Evolutionary conservation across 768 basidiomycete species (phyloP).

Genomic region (Rickenella mellea): DNA sequence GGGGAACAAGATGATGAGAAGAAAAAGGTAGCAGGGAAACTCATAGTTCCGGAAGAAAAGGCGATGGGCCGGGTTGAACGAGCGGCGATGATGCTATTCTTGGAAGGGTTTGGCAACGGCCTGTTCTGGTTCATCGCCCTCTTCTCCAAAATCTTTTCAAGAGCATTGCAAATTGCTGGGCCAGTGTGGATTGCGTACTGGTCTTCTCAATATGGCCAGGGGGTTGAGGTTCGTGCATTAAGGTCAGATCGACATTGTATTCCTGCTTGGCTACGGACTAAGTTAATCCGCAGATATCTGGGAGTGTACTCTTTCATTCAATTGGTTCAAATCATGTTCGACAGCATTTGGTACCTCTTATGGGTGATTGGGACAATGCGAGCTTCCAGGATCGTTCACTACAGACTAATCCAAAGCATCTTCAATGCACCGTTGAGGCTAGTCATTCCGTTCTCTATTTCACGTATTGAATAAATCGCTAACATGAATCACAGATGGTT

Average conservation of each 20-base stretch:
- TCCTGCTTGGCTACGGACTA: background rate
- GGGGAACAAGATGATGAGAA: constrained; percentile 6
- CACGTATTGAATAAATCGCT: background rate
- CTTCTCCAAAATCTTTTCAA: no score
- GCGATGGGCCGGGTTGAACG: constrained; percentile 49
- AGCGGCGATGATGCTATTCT: constrained; percentile 17
- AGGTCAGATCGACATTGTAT: constrained; percentile 3
- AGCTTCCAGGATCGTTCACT: constrained; percentile 23
- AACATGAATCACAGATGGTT: constrained; percentile 28
- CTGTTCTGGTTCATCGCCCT: no score
- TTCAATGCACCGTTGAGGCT: background rate
- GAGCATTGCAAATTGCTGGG: no score
- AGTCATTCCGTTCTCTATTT: background rate
- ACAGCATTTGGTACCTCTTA: no score
- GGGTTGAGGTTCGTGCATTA: constrained; percentile 28
- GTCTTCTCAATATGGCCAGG: constrained; percentile 24
- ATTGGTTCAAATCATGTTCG: no score
- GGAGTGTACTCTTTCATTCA: constrained; percentile 19
- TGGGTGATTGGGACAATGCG: background rate
- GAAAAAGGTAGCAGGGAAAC: constrained; percentile 36
- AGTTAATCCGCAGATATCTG: constrained; percentile 35
- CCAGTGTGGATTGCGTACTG: constrained; percentile 14
- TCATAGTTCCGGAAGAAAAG: constrained; percentile 57
- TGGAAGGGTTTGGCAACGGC: no score
- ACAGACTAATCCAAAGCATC: background rate